A percentile compares a stretch with the other conserved stretches of the same genome.
These are phyloP conservation scores for Saccharomycopsis microspora DNA, from an alignment of 805 yeast species.

Conservation along the genomic window DNA sequence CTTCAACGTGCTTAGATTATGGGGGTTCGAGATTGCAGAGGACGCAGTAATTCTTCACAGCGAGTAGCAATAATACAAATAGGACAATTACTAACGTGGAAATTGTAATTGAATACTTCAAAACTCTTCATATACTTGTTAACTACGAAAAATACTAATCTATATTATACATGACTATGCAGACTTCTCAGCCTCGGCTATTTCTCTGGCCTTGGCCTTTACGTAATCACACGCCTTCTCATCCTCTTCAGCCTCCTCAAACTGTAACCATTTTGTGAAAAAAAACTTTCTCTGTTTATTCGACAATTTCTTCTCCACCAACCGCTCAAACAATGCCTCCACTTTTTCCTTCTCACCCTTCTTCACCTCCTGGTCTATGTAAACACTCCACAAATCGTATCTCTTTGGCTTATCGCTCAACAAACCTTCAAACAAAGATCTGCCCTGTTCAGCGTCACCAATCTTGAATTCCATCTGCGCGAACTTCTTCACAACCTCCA, in stretches of 20 bases:
- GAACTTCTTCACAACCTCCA: slow-evolving; percentile 76
- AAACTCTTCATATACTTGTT: too few species aligned
- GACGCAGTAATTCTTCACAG: too few species aligned
- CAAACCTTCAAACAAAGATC: slow-evolving; percentile 89
- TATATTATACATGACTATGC: not conserved
- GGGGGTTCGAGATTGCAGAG: too few species aligned
- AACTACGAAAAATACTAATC: not conserved
- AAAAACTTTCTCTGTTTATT: slow-evolving; percentile 90
- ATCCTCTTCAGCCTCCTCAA: slow-evolving; percentile 61
- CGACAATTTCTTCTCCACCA: slow-evolving; percentile 49
- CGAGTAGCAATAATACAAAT: too few species aligned
- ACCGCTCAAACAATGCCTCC: slow-evolving; percentile 77
- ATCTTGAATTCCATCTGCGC: slow-evolving; percentile 78
- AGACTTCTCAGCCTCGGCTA: slow-evolving; percentile 1
- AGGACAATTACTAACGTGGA: too few species aligned
- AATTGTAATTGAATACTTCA: too few species aligned
- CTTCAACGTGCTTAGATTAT: too few species aligned
- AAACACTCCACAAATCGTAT: slow-evolving; percentile 90
- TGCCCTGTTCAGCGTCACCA: slow-evolving; percentile 91
- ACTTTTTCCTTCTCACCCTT: slow-evolving; percentile 51
- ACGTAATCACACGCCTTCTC: slow-evolving; percentile 69
- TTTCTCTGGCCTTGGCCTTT: slow-evolving; percentile 64
- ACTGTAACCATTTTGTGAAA: slow-evolving; percentile 84
- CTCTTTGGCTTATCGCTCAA: slow-evolving; percentile 84
- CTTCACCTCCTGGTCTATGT: slow-evolving; percentile 87